Conservation (phyloP, 331 rosid genomes). For the Stylosanthes scabra region DNA sequence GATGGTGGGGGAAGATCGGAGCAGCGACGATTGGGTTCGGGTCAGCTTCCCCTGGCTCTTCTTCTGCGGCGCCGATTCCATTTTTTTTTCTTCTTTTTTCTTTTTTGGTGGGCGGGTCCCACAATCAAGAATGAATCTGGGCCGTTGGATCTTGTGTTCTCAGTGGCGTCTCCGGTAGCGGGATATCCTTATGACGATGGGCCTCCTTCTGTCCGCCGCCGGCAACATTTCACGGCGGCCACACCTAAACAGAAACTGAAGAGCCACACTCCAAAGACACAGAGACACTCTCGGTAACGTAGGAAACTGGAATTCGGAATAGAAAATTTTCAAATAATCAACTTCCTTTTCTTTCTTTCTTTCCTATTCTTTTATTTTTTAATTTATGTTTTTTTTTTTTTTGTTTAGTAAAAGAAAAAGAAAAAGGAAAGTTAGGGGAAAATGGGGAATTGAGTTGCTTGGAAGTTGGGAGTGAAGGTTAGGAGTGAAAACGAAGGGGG, state of each 20-base stretch:
- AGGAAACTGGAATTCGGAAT: background rate
- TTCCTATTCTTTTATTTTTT: background rate
- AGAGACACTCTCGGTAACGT: background rate
- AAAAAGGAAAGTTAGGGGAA: no score
- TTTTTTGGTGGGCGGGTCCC: conserved; percentile 28
- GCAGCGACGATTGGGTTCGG: conserved; percentile 87
- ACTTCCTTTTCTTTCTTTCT: background rate
- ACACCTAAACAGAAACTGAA: conserved; percentile 6
- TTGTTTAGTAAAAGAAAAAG: no score
- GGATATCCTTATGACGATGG: conserved; percentile 51
- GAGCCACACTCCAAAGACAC: background rate
- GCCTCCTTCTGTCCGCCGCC: conserved; percentile 35
- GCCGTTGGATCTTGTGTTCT: conserved; percentile 43
- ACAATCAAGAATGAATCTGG: background rate
- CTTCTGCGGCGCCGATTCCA: conserved; percentile 79
- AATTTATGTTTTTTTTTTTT: background rate
- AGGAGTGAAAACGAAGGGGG: conserved; percentile 23
- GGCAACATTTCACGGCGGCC: conserved; percentile 67
- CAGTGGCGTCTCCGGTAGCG: conserved; percentile 51
- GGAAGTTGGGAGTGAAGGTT: conserved; percentile 25
- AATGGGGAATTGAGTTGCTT: conserved; percentile 22
- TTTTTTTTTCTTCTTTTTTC: conserved; percentile 47
- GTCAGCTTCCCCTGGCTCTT: conserved; percentile 84
- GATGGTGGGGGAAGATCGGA: conserved; percentile 85
- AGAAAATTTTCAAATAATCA: no score